Conservation (phyloP, 73 alveolate species). For the Paramecium sexaurelia region DNA sequence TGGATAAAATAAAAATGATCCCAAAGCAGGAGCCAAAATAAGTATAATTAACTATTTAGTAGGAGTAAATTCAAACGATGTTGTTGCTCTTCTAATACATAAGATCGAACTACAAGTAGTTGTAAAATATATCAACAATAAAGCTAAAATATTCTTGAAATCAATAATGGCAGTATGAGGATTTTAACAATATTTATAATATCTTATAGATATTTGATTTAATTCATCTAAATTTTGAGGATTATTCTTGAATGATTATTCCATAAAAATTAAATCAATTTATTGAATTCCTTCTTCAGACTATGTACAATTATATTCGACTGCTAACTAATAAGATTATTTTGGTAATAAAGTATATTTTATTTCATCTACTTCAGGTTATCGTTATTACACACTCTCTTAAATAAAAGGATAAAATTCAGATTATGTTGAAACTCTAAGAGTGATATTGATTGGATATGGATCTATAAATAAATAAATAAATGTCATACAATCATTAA, state of each 20-base stretch:
- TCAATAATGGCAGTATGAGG: neutral
- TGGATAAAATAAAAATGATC: neutral
- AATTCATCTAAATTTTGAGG: neutral
- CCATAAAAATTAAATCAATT: neutral
- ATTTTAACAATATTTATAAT: neutral
- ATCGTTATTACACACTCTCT: neutral
- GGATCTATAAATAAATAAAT: neutral
- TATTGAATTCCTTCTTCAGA: neutral
- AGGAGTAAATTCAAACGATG: neutral
- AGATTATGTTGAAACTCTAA: neutral
- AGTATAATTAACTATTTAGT: neutral
- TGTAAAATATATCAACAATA: neutral
- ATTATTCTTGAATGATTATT: constrained; percentile 1
- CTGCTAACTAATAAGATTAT: neutral
- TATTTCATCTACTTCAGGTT: neutral
- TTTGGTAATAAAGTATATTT: neutral
- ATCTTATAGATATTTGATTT: neutral
- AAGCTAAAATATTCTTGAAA: neutral
- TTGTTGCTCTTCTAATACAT: neutral
- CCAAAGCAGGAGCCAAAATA: neutral
- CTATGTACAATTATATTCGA: neutral
- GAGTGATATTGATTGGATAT: neutral
- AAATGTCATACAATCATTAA: neutral
- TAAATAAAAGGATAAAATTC: neutral
- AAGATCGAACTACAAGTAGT: neutral